Conservation (phyloP, 31 red algal genomes). For the Odonthalia washingtoniensis region DNA sequence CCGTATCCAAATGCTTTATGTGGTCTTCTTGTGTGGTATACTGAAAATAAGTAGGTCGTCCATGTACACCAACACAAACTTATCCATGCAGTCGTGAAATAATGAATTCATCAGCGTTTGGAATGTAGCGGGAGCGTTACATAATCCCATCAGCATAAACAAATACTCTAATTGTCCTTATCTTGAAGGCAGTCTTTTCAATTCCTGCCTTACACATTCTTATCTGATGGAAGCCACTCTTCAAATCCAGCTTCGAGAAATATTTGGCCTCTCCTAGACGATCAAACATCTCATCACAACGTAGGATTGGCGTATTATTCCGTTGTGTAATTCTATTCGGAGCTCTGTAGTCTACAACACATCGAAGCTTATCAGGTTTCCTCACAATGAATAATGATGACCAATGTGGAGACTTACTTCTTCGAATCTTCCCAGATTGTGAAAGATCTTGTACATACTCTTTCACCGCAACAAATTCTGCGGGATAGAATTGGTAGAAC, state of each 20-base stretch:
- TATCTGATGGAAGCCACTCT: constrained; percentile 23
- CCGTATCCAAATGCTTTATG: neutral
- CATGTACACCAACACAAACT: constrained; percentile 9
- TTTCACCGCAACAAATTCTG: neutral
- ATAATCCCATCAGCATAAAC: too few species aligned
- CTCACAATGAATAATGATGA: neutral
- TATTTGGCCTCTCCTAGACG: neutral
- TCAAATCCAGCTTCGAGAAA: constrained; percentile 29
- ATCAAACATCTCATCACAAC: constrained; percentile 13
- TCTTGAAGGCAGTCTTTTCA: constrained; percentile 26
- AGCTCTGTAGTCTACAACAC: neutral
- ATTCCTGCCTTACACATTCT: neutral
- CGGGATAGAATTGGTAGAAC: constrained; percentile 17
- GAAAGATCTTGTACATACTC: neutral
- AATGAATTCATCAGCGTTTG: constrained; percentile 23
- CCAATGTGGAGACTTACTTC: neutral
- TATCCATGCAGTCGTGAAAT: constrained; percentile 3
- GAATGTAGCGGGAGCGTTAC: too few species aligned
- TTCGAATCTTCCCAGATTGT: neutral
- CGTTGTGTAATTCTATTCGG: neutral
- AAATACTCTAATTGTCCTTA: constrained; percentile 20
- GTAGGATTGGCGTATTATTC: neutral
- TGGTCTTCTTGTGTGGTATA: constrained; percentile 6
- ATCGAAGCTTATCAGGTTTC: neutral
- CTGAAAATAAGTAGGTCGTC: constrained; percentile 22